Base-by-base conservation (phyloP, 1,139 yeast species). In the Taphrina flavorubra region DNA sequence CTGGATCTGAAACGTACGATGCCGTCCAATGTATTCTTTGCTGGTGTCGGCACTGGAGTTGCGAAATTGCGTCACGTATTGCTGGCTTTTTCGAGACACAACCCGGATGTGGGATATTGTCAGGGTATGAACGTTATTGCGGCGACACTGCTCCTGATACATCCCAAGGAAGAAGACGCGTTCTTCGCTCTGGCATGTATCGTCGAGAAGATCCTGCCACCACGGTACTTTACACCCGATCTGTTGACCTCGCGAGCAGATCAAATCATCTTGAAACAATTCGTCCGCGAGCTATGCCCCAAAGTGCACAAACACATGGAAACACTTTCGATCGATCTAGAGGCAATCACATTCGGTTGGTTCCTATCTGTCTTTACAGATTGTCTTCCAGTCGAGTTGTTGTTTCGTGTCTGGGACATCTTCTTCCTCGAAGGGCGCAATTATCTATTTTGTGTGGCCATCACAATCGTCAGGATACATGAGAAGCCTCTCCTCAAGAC, bases 121-220 rank as follows among this genome's bases (percentile, higher is more conserved):
- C 89, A 86, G 73, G 89, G 89, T 0, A 72, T 86, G 89, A 86
- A 86, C 73, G 83, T 85, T 72, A 83, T 86, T 37, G 83, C 84
- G 4, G 89, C 87, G 0, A 84, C 83, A 63, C 74, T 86, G 8
- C 74, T 86, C 14, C 74, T 86, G 39, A 81, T 83, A 1, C 81
- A 77, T 71, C 78, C 82, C 2, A 78, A 80, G 6, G 88, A 85
- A 66, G 87, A 84, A 71, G 87, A 85, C 69, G 82, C 86, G 3
- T 86, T 85, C 71, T 85, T 87, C 87, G 79, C 83, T 4, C 82
- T 85, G 70, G 83, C 83, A 53, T 82, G 83, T 6, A 73, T 86
- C 44, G 78, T 83, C 31, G 86, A 84, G 69, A 85, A 84, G 69
- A 79, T 85, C n/a, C 75, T 86, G 6, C 87, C 87, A 0, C 73